These are phyloP conservation scores for Agrocybe praecox DNA, from an alignment of 768 basidiomycete species.

Conservation along the genomic window DNA sequence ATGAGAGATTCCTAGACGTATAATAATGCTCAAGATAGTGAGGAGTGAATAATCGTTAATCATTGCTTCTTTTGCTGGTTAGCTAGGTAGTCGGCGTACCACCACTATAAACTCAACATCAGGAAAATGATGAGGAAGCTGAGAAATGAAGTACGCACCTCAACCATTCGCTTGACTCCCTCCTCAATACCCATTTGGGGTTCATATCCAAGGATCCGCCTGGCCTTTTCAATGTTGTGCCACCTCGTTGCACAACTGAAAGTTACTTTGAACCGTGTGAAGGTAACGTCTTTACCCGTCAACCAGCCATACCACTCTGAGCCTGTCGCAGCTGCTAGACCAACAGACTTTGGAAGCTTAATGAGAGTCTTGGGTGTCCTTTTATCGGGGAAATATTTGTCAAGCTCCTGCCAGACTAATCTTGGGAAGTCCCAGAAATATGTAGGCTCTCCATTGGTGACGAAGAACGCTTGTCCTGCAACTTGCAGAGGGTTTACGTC, in stretches of 20 bases:
- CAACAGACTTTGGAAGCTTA: constrained; percentile 63
- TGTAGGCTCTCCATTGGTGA: constrained; percentile 95
- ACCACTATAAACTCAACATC: constrained; percentile 38
- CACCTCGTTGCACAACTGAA: constrained; percentile 81
- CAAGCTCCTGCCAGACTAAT: constrained; percentile 74
- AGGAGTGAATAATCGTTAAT: not conserved
- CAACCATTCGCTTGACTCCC: constrained; percentile 77
- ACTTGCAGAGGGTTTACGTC: constrained; percentile 68
- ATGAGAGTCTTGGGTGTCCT: constrained; percentile 39
- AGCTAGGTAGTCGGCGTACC: constrained; percentile 43
- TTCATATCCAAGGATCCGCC: constrained; percentile 91
- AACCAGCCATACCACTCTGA: constrained; percentile 78
- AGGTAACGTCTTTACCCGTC: constrained; percentile 77
- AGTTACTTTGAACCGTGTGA: constrained; percentile 84
- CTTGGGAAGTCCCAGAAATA: constrained; percentile 96
- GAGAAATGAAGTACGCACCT: constrained; percentile 45
- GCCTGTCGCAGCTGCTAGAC: constrained; percentile 68
- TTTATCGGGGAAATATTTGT: constrained; percentile 58
- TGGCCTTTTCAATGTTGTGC: constrained; percentile 94
- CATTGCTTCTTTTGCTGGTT: constrained; percentile 34
- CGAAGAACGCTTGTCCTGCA: constrained; percentile 93
- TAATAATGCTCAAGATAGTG: not conserved
- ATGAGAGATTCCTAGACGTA: not conserved
- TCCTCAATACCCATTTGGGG: constrained; percentile 89
- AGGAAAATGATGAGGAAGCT: not conserved